These are phyloP conservation scores for Calendula officinalis DNA, from an alignment of 129 eudicot genomes.

Conservation along the genomic window DNA sequence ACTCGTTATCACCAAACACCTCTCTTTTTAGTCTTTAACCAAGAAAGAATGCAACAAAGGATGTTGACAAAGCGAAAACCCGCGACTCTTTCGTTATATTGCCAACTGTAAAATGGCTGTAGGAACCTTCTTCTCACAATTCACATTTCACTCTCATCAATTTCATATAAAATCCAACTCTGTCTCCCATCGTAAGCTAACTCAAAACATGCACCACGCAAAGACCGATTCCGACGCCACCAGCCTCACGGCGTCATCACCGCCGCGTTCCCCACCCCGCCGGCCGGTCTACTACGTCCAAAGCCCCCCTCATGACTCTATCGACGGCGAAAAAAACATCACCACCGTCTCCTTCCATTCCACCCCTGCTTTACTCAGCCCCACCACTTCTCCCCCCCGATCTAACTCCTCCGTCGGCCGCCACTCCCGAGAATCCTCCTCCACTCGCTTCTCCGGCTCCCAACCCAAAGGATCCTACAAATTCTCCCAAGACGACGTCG, in stretches of 20 bases:
- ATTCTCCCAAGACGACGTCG: constrained; percentile 50
- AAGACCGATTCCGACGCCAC: constrained; percentile 97
- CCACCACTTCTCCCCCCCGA: constrained; percentile 79
- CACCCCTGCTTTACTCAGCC: constrained; percentile 63
- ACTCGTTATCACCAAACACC: too few relatives aligned
- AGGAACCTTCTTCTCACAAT: constrained; percentile 2
- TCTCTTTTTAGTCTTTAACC: too few relatives aligned
- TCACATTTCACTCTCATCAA: not conserved
- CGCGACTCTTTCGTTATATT: not conserved
- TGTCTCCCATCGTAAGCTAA: constrained; percentile 7
- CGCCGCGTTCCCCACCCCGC: constrained; percentile 64
- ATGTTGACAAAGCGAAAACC: too few relatives aligned
- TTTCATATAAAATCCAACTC: not conserved
- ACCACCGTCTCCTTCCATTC: constrained; percentile 72
- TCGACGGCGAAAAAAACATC: constrained; percentile 71
- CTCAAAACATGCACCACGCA: constrained; percentile 40
- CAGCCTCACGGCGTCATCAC: constrained; percentile 82
- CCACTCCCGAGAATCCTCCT: constrained; percentile 88
- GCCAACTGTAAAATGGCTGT: constrained; percentile 24
- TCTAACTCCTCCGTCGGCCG: constrained; percentile 77
- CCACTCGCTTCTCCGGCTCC: constrained; percentile 86
- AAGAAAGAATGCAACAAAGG: too few relatives aligned
- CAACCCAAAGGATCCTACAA: constrained; percentile 58
- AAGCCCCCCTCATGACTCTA: constrained; percentile 80
- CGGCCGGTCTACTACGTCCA: constrained; percentile 94